Evolutionary conservation across 139 green algal species (phyloP).

Genomic region (Yamagishiella unicocca): DNA sequence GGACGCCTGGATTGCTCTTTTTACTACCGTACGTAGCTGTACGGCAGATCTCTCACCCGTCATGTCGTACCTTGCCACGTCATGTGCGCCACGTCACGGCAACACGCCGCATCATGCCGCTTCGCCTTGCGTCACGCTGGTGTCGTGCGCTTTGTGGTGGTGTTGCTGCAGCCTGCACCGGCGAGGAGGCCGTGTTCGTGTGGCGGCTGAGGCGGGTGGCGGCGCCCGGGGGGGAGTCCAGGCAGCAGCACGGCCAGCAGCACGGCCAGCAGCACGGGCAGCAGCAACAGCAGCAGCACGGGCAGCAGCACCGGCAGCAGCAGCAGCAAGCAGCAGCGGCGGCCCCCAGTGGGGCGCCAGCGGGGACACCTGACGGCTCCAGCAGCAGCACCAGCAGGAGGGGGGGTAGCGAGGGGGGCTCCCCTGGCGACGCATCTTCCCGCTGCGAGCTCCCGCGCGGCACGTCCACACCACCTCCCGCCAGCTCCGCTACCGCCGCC

Average conservation of each 20-base stretch:
- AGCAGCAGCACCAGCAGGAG: background rate
- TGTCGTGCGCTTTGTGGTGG: no score
- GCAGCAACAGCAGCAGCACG: constrained; percentile 10
- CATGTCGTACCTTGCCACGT: no score
- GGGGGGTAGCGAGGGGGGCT: background rate
- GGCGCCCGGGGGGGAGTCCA: background rate
- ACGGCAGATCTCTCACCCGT: no score
- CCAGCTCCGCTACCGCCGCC: background rate
- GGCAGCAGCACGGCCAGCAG: background rate
- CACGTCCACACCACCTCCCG: background rate
- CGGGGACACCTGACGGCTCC: background rate
- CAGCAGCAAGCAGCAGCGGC: background rate
- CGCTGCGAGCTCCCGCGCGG: no score
- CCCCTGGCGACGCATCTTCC: no score
- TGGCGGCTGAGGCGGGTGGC: constrained; percentile 50
- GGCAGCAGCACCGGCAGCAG: background rate
- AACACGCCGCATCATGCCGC: no score
- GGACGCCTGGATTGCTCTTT: no score
- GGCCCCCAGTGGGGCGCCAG: background rate
- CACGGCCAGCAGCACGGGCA: background rate
- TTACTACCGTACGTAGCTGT: no score
- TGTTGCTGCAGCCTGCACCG: constrained; percentile 41
- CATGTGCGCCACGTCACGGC: no score
- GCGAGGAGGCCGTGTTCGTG: constrained; percentile 64
- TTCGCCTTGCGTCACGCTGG: no score